Evolutionary conservation across 768 basidiomycete species (phyloP), one percentile per base, ranked within the genome.

Genomic region (Tulasnella sp.): DNA sequence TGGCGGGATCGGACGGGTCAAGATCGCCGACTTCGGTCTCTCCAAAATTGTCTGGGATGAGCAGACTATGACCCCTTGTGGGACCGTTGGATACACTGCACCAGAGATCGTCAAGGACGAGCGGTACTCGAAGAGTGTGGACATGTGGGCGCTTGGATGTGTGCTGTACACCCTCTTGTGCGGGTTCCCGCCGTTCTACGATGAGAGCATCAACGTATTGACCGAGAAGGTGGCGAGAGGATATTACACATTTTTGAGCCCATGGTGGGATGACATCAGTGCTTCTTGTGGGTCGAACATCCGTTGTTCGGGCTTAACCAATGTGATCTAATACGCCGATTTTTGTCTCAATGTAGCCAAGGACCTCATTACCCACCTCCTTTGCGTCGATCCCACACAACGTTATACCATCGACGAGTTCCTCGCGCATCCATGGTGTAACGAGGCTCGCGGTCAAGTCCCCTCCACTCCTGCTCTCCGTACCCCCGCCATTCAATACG

Each of bases 61-160:
- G 68, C 85, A 97, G 69, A 99, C 96, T 4, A 94, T 90, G 88
- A 99, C 96, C 13, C 96, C 96, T 21, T 99, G 96, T 68, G 96
- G 96, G n/a, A 99, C 96, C 2, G 95, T 99, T 30, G 96, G 96
- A 21, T 99, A 99, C 72, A 99, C 96, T 2, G 96, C 96, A 4
- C 96, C 96, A 4, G 96, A 99, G 73, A 99, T 99, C 63, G 96
- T 99, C 67, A 98, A 97, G 73, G 96, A 98, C 69, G 95, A 99
- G 74, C 80, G 92, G 27, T 95, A 95, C 70, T 87, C 83, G 70
- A 94, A 93, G 73, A 91, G 88, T 67, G 95, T 98, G 56, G 96
- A 99, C 69, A 97, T 98, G 96, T 99, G 96, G 96, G 96, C 96
- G 1, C 75, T 99, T 38, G 96, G 96, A 42, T 99, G 96, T 71